Evolutionary conservation across 176 grass and related monocot species (phyloP), one percentile per base, ranked within the genome.

Genomic region (Ampelocalamus luodianensis): DNA sequence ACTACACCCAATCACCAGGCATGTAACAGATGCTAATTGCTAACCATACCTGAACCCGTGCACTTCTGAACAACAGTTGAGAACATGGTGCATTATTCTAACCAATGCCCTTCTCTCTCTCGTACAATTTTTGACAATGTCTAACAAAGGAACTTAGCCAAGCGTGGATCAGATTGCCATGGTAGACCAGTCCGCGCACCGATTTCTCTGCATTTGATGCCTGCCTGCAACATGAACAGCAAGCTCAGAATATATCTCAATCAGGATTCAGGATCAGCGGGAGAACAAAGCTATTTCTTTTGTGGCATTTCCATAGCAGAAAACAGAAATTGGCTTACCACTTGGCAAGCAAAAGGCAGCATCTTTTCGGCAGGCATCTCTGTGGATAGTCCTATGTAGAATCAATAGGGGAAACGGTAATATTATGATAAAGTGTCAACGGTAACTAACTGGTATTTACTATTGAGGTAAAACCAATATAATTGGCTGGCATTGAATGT

Each of bases 311-410:
- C 1, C 7, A 16, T 53, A 59, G 55, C 37, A 29, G 62, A 69
- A 76, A 29, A 29, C 0, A 60, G 23, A 43, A 48, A 44, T 38
- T 50, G 71, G 23, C 53, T 79, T 91, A 91, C 89, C 89, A 88
- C 89, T 84, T 81, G 85, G 64, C 74, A 84, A 10, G 89, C 89
- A 69, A 85, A 91, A 64, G 85, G 76, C 36, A 87, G 27, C 89
- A 91, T 85, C 51, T 77, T 87, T 56, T 91, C 76, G 0, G 70
- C 42, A 37, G 85, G 62, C 81, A 87, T 85, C 17, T 70, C 75
- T 26, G 34, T 51, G 17, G 80, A 91, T 68, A 87, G 37, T 76
- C 76, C 89, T 91, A 42, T 12, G 62, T 45, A 71, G 0, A 67
- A 51, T 69, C 37, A 61, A 42, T 6, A 87, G 2, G 20, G 13